A percentile compares a stretch with the other conserved stretches of the same genome.
phyloP scores from a whole-genome alignment of 441 rosid species.

The Aquilaria agallochum region DNA sequence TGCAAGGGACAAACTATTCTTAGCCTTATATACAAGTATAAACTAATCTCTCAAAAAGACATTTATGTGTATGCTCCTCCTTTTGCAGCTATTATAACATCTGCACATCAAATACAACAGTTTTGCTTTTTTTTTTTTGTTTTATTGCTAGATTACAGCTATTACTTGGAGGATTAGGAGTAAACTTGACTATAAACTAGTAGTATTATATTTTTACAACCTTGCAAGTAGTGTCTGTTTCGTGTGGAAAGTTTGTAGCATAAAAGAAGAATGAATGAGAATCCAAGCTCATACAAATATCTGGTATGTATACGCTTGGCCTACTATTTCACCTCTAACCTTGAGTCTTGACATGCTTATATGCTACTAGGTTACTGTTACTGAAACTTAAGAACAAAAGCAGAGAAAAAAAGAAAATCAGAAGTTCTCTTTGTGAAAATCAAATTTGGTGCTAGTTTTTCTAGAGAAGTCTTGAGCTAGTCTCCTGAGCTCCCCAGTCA shows the following conservation, averaged over 20 bases:
- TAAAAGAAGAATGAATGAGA: too few species aligned
- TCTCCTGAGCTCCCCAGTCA: slow-evolving; percentile 45
- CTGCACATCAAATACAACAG: too few species aligned
- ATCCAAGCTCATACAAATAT: too few species aligned
- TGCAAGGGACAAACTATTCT: background rate
- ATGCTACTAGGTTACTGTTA: slow-evolving; percentile 12
- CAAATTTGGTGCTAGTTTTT: slow-evolving; percentile 73
- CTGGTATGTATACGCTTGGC: too few species aligned
- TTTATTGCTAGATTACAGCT: background rate
- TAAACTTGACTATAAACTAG: background rate
- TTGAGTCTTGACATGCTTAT: background rate
- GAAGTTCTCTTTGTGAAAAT: slow-evolving; percentile 79
- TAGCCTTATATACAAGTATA: slow-evolving; percentile 3
- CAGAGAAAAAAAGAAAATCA: slow-evolving; percentile 14
- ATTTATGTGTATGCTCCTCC: background rate
- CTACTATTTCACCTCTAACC: too few species aligned
- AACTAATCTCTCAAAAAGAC: background rate
- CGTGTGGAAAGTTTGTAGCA: too few species aligned
- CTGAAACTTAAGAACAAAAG: background rate
- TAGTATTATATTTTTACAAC: too few species aligned
- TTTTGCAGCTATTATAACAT: background rate
- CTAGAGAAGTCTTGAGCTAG: slow-evolving; percentile 64
- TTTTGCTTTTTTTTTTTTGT: background rate
- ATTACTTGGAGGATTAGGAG: background rate
- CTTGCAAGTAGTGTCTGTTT: too few species aligned